Conservation (phyloP, 768 basidiomycete species). For the Termitomyces sp. region DNA sequence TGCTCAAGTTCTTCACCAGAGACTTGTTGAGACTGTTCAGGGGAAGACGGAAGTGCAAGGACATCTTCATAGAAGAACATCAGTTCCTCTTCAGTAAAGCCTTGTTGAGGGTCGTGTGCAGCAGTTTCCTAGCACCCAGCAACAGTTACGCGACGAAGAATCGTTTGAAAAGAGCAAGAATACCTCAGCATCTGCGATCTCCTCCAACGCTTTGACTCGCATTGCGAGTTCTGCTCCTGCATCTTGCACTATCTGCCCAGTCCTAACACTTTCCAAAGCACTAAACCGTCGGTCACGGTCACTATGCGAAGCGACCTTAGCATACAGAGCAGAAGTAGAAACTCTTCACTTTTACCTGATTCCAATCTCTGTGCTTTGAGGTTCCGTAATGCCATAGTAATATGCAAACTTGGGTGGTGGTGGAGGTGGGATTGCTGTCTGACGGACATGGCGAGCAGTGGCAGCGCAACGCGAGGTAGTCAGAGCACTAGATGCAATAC, state of each 20-base stretch:
- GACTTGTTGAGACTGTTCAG: constrained; percentile 4
- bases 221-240: constrained; percentile 25
- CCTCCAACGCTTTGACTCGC: constrained; percentile 30
- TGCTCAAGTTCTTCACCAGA: constrained; percentile 10
- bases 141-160: background rate
- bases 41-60: constrained; percentile 24
- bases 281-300: background rate
- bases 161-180: background rate
- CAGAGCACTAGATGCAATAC: background rate
- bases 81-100: constrained; percentile 39
- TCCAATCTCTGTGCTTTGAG: background rate
- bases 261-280: constrained; percentile 4
- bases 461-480: constrained; percentile 8
- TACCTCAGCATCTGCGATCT: constrained; percentile 29
- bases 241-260: constrained; percentile 10
- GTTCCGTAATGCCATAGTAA: background rate
- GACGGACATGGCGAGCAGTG: constrained; percentile 14
- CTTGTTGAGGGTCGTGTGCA: constrained; percentile 21
- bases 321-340: background rate
- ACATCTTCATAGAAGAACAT: constrained; percentile 38
- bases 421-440: constrained; percentile 13
- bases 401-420: constrained; percentile 2
- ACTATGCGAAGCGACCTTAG: background rate
- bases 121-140: constrained; percentile 21
- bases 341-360: background rate